phyloP scores from a whole-genome alignment of 768 basidiomycete species.

The Psilocybe cubensis region DNA sequence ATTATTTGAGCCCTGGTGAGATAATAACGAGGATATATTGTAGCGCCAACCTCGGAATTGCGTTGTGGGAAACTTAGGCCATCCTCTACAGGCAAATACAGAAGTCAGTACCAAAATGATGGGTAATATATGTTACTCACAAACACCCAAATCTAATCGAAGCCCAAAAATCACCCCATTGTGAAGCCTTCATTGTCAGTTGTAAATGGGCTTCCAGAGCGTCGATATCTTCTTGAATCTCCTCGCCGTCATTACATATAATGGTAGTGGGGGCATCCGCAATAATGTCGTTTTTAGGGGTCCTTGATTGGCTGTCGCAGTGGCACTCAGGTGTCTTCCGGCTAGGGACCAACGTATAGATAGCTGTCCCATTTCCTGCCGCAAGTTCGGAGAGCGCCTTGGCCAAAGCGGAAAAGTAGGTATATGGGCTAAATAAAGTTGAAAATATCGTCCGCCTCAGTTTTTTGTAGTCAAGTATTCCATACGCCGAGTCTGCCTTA shows the following conservation, averaged over 20 bases:
- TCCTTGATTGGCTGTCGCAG: background rate
- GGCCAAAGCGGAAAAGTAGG: slow-evolving; percentile 34
- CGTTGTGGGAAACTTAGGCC: slow-evolving; percentile 5
- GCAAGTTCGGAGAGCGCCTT: slow-evolving; percentile 37
- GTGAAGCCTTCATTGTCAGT: slow-evolving; percentile 22
- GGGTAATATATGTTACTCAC: slow-evolving; percentile 23
- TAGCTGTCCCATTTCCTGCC: slow-evolving; percentile 27
- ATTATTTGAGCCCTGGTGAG: background rate
- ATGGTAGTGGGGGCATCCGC: slow-evolving; percentile 22
- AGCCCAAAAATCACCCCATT: slow-evolving; percentile 37
- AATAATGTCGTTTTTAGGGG: background rate
- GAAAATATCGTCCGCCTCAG: slow-evolving; percentile 33
- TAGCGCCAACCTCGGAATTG: slow-evolving; percentile 13
- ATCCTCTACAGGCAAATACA: background rate
- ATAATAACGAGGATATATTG: background rate
- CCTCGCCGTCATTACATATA: slow-evolving; percentile 38
- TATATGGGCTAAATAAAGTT: slow-evolving; percentile 36
- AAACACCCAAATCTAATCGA: slow-evolving; percentile 30
- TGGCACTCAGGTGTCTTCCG: background rate
- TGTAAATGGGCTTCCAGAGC: slow-evolving; percentile 31
- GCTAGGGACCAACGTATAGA: background rate
- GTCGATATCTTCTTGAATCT: slow-evolving; percentile 28
- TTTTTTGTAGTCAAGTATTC: slow-evolving; percentile 36
- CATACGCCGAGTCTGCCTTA: slow-evolving; percentile 27
- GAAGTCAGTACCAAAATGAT: background rate